Evolutionary conservation across 2,329 filamentous ascomycete species (phyloP).

Genomic region (Talaromyces marneffei): DNA sequence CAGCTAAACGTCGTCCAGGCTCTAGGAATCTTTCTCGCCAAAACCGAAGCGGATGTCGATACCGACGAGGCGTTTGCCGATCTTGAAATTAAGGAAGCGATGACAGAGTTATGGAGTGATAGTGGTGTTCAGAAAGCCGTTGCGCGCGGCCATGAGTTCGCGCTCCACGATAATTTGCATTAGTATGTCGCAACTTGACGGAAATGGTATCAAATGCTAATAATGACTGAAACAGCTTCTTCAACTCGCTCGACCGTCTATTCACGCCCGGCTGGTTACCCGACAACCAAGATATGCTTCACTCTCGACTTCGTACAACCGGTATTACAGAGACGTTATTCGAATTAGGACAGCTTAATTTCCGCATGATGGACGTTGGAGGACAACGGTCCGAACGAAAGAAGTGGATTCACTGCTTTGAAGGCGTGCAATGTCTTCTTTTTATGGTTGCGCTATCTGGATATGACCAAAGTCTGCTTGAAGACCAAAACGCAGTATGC

Average conservation of each 20-base stretch:
- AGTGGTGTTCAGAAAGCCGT: conserved; percentile 80
- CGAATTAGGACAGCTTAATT: conserved; percentile 83
- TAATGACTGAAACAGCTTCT: conserved; percentile 61
- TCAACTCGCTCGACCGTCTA: conserved; percentile 68
- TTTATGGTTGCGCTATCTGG: conserved; percentile 94
- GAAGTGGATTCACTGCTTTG: conserved; percentile 97
- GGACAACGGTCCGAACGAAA: conserved; percentile 89
- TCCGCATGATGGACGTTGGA: conserved; percentile 95
- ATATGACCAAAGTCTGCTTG: conserved; percentile 92
- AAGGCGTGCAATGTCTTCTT: conserved; percentile 84
- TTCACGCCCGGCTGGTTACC: conserved; percentile 76
- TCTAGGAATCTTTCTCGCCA: conserved; percentile 69
- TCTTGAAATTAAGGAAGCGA: conserved; percentile 58
- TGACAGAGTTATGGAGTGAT: conserved; percentile 80
- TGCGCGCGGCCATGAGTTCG: conserved; percentile 89
- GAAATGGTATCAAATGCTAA: neutral
- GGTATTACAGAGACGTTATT: conserved; percentile 95
- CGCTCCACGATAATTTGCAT: conserved; percentile 87
- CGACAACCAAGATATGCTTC: conserved; percentile 88
- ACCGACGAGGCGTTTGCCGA: conserved; percentile 72
- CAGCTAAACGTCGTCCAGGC: conserved; percentile 48
- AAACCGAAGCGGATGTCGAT: conserved; percentile 70
- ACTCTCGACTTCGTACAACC: conserved; percentile 83
- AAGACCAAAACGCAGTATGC: conserved; percentile 91
- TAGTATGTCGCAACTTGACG: conserved; percentile 59